phyloP scores from a whole-genome alignment of 306 rosid genomes.

The Quillaja saponaria region DNA sequence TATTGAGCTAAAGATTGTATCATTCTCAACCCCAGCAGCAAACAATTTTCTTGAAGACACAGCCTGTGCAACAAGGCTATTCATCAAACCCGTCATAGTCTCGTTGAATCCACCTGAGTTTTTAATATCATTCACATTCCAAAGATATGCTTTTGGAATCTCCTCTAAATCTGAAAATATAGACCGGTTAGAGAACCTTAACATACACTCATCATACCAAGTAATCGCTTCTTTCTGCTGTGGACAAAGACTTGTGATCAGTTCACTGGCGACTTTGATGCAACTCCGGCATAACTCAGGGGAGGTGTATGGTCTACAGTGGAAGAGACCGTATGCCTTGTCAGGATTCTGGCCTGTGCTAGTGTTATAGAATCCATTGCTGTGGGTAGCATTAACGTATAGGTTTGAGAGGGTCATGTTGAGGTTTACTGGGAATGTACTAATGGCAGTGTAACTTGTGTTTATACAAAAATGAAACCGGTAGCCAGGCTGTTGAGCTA shows the following conservation, averaged over 20 bases:
- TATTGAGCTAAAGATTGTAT: too few species aligned
- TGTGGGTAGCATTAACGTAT: background rate
- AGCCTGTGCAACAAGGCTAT: background rate
- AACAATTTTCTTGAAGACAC: background rate
- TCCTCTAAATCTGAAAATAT: constrained; percentile 14
- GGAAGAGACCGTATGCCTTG: constrained; percentile 2
- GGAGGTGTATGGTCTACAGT: constrained; percentile 7
- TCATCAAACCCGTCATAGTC: too few species aligned
- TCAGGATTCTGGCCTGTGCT: constrained; percentile 1
- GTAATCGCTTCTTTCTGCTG: constrained; percentile 3
- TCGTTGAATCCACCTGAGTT: too few species aligned
- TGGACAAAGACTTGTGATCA: constrained; percentile 36
- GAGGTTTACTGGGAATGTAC: too few species aligned
- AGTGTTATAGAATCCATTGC: constrained; percentile 9
- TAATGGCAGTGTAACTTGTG: too few species aligned
- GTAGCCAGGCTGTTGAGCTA: too few species aligned
- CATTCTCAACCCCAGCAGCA: background rate
- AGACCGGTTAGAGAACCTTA: constrained; percentile 35
- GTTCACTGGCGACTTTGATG: too few species aligned
- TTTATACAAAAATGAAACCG: too few species aligned
- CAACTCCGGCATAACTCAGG: background rate
- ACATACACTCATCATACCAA: constrained; percentile 39
- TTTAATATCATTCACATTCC: too few species aligned
- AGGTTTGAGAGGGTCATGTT: too few species aligned
- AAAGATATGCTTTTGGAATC: background rate